A percentile compares a stretch with the other conserved stretches of the same genome.
These are phyloP conservation scores for Omphalotus olearius DNA, from an alignment of 1,284 basidiomycete genomes.

Conservation along the genomic window DNA sequence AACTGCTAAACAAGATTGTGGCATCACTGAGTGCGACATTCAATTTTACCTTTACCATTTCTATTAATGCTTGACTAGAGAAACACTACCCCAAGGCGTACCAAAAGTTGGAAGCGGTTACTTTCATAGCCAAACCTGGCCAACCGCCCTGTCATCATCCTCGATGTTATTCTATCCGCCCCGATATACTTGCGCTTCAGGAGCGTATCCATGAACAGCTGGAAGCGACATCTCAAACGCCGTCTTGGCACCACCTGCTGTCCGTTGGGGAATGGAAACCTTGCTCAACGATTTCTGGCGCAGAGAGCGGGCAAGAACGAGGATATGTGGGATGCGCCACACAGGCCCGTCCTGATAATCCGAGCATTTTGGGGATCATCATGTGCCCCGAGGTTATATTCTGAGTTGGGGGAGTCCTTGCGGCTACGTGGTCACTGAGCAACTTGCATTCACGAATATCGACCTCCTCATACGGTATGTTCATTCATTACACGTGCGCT, in stretches of 20 bases:
- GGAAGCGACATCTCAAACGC: not conserved
- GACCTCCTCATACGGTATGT: not conserved
- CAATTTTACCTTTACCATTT: not conserved
- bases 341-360: not conserved
- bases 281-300: not conserved
- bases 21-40: not conserved
- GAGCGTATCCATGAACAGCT: not conserved
- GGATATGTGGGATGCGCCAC: not conserved
- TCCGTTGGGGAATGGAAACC: slow-evolving; percentile 3
- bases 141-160: not conserved
- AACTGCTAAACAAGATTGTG: not conserved
- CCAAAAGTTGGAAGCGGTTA: not conserved
- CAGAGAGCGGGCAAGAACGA: not conserved
- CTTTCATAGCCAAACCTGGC: not conserved
- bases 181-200: not conserved
- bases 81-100: not conserved
- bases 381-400: not conserved
- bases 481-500: not conserved
- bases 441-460: not conserved
- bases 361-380: not conserved
- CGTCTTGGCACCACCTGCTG: not conserved
- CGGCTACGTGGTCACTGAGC: not conserved
- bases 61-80: not conserved
- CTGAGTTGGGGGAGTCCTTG: not conserved
- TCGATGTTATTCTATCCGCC: not conserved